These are phyloP conservation scores for Cyclospora cayetanensis DNA, from an alignment of 169 alveolate genomes.

Conservation along the genomic window DNA sequence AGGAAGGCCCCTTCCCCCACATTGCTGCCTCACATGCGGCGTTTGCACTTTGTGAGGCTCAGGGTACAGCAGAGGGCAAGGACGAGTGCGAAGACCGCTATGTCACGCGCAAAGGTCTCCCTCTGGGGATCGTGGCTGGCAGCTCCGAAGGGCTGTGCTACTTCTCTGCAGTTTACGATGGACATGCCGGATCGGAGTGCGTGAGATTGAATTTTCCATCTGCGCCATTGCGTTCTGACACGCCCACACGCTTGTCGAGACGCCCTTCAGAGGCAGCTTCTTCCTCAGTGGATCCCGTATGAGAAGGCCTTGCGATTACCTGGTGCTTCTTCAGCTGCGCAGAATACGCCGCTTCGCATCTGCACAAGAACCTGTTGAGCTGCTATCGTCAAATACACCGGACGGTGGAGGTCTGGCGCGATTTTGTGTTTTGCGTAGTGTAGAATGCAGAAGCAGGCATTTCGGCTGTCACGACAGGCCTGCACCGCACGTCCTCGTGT, in stretches of 20 bases:
- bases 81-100: constrained; percentile 81
- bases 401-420: constrained; percentile 57
- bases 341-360: constrained; percentile 81
- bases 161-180: constrained; percentile 85
- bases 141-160: constrained; percentile 83
- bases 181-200: constrained; percentile 86
- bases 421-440: too few species aligned
- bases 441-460: neutral
- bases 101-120: constrained; percentile 80
- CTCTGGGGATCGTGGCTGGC: constrained; percentile 78
- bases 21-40: neutral
- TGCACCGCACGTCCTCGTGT: neutral
- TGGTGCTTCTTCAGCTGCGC: constrained; percentile 78
- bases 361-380: constrained; percentile 83
- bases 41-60: neutral
- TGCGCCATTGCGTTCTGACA: neutral
- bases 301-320: neutral
- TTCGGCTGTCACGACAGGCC: neutral
- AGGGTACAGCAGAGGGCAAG: constrained; percentile 62
- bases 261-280: neutral
- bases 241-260: too few species aligned
- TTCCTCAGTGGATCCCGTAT: neutral
- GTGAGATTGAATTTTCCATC: neutral
- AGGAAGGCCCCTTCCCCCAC: neutral
- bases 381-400: constrained; percentile 80